Percentiles rank a stretch among this genome's conserved stretches.
These are phyloP conservation scores for Kodamaea restingae DNA, from an alignment of 805 yeast species.

Conservation along the genomic window DNA sequence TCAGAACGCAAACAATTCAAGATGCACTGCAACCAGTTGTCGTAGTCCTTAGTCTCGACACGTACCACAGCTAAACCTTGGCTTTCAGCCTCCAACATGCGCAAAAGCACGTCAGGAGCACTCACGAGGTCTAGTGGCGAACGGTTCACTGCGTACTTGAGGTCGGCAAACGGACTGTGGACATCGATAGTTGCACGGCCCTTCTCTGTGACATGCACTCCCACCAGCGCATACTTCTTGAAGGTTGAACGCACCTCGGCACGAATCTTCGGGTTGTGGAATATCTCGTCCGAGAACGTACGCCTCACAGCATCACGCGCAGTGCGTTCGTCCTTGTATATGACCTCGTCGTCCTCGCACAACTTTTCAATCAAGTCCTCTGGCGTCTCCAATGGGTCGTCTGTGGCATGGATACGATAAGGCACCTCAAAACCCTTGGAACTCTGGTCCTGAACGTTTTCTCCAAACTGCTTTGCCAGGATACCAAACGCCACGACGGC, in stretches of 20 bases:
- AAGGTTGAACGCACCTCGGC: slow-evolving; percentile 61
- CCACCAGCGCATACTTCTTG: slow-evolving; percentile 61
- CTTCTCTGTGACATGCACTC: slow-evolving; percentile 77
- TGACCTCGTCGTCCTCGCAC: slow-evolving; percentile 43
- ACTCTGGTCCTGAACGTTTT: slow-evolving; percentile 64
- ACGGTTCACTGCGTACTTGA: slow-evolving; percentile 85
- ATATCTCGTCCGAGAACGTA: slow-evolving; percentile 73
- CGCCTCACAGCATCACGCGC: slow-evolving; percentile 73
- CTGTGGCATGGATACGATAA: slow-evolving; percentile 63
- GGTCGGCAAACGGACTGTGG: slow-evolving; percentile 78
- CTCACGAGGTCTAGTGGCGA: slow-evolving; percentile 68
- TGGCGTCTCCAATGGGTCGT: slow-evolving; percentile 62
- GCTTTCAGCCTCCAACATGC: slow-evolving; percentile 90
- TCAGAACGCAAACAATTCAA: slow-evolving; percentile 64
- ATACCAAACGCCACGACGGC: slow-evolving; percentile 72
- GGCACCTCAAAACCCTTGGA: slow-evolving; percentile 42
- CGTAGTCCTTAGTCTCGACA: slow-evolving; percentile 47
- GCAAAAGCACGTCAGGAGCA: slow-evolving; percentile 76
- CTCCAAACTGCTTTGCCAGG: slow-evolving; percentile 76
- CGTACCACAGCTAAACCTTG: slow-evolving; percentile 67
- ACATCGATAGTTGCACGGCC: slow-evolving; percentile 65
- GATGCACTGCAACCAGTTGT: slow-evolving; percentile 39
- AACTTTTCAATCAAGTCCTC: slow-evolving; percentile 50
- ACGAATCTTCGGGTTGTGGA: slow-evolving; percentile 76
- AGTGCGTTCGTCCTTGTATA: slow-evolving; percentile 53